phyloP scores from a whole-genome alignment of 371 early-diverging fungal species.

The Neoconidiobolus thromboides region DNA sequence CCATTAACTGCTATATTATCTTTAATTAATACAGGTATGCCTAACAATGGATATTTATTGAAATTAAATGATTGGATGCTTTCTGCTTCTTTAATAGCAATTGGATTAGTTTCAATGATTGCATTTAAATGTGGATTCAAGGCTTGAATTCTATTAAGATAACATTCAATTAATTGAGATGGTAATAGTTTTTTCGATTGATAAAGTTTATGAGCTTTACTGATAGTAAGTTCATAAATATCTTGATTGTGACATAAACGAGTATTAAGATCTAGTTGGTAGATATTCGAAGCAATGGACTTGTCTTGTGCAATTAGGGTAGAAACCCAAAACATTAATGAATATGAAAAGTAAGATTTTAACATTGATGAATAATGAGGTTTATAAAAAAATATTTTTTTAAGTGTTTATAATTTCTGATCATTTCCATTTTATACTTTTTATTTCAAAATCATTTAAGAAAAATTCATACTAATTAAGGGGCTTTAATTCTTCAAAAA shows the following conservation, averaged over 20 bases:
- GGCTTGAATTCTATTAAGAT: conserved; percentile 6
- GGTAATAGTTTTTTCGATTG: background rate
- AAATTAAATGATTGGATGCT: no score
- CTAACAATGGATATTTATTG: conserved; percentile 18
- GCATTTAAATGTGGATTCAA: conserved; percentile 8
- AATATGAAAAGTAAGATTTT: no score
- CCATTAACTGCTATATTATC: conserved; percentile 44
- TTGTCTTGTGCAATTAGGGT: no score
- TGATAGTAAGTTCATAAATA: background rate
- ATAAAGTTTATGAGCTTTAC: background rate
- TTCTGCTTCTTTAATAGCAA: conserved; percentile 6
- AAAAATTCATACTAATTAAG: no score
- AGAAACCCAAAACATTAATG: no score
- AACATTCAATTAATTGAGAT: conserved; percentile 6
- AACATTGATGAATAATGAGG: no score
- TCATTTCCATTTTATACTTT: no score
- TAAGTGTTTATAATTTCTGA: no score
- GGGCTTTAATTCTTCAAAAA: no score
- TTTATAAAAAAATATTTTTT: no score
- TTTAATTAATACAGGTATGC: conserved; percentile 42
- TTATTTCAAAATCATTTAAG: no score
- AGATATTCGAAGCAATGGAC: no score
- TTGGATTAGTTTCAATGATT: conserved; percentile 10
- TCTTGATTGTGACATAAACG: background rate
- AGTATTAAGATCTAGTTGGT: background rate